Evolutionary conservation across 129 eudicot species (phyloP).

Genomic region (Artemisia tridentata): DNA sequence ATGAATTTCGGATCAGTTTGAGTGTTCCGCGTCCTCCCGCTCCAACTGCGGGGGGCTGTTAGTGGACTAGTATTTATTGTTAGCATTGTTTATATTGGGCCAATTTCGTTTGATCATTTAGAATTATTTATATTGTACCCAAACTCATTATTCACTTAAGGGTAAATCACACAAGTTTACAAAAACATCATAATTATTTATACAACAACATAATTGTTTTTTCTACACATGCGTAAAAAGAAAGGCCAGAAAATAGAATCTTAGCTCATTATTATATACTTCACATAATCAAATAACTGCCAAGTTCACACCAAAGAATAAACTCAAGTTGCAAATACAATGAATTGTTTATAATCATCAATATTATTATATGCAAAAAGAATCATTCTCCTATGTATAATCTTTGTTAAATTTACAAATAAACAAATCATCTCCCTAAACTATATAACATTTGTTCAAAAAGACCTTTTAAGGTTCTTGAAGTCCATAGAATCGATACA

Average conservation of each 20-base stretch:
- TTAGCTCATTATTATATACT: not conserved
- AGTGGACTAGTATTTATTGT: no score
- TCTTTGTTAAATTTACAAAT: constrained; percentile 24
- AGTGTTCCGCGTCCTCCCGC: no score
- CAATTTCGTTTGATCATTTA: no score
- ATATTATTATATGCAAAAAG: constrained; percentile 2
- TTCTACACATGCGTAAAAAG: not conserved
- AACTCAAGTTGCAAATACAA: not conserved
- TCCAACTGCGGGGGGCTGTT: no score
- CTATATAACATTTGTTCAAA: constrained; percentile 32
- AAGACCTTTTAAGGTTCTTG: constrained; percentile 57
- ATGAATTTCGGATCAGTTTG: no score
- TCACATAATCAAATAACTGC: not conserved
- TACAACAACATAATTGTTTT: not conserved
- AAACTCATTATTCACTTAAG: no score
- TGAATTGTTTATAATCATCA: not conserved
- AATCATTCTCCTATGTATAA: constrained; percentile 11
- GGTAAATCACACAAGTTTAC: no score
- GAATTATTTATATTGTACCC: no score
- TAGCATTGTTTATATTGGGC: no score
- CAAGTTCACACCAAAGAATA: not conserved
- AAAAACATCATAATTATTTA: no score
- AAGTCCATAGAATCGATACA: constrained; percentile 71
- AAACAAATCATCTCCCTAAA: constrained; percentile 15
- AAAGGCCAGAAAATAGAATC: no score